Evolutionary conservation across 192 early-diverging fungal genomes (phyloP), one percentile per base, ranked within the genome.

Genomic region (Linnemannia zychae): DNA sequence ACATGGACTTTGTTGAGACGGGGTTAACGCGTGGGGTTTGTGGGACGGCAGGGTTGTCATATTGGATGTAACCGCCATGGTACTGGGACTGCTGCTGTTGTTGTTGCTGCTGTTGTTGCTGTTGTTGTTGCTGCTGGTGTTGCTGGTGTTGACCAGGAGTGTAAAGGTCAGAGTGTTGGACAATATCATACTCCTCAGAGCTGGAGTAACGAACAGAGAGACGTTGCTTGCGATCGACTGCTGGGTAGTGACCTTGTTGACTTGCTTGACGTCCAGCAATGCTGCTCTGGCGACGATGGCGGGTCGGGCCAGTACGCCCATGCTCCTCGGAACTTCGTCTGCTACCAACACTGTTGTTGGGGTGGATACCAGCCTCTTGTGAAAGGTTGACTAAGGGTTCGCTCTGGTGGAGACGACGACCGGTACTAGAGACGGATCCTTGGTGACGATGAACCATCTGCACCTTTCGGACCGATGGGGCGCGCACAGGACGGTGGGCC

Each of bases 231-330:
- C 69, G 28, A 6, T 80, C 78, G 7, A 71, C n/a, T 12, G 22
- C 57, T 17, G 73, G 73, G 53, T 75, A 75, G 36, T 74, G 47
- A 7, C 78, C 73, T 50, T 77, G 75, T 31, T 82, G 81, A 33
- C 75, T 82, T 4, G 65, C 81, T 33, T 76, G 81, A 12, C 81
- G 81, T 9, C 75, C 70, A 11, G 48, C 75, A 68, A 82, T 37
- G 40, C 71, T 77, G 38, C 81, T 72, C 63, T 77, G 81, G n/a
- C 75, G 81, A 22, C 81, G 44, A 49, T 82, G 81, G 13, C 81
- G 75, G 1, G 74, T 73, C 13, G 74, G 71, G 7, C 81, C 75
- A 6, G 36, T 60, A 9, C 18, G n/a, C 24, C 74, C 65, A 47
- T 48, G 46, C 37, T 73, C 78, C 36, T 72, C 78, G 1, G 78